Evolutionary conservation across 192 early-diverging fungal genomes (phyloP).

Genomic region (Coemansia sp.): DNA sequence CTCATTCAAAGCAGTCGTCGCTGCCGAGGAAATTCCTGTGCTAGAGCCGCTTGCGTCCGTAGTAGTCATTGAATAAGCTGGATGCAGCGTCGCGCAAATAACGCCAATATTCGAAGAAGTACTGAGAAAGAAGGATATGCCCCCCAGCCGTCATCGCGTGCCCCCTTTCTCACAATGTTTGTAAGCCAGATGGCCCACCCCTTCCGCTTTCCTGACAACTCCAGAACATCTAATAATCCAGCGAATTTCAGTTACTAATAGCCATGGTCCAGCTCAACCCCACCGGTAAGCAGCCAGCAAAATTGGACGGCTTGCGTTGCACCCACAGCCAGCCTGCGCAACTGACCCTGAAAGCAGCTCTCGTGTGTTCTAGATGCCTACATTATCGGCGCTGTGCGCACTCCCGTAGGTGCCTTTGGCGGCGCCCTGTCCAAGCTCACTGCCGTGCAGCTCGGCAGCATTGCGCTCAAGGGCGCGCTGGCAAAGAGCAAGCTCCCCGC

Average conservation of each 20-base stretch:
- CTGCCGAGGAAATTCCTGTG: neutral
- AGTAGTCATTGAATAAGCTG: neutral
- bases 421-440: constrained; percentile 84
- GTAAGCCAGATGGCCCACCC: no score
- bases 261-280: constrained; percentile 28
- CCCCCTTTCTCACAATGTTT: no score
- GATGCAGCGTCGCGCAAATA: neutral
- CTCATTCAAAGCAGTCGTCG: neutral
- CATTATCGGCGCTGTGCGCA: constrained; percentile 89
- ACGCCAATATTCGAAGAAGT: neutral
- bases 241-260: neutral
- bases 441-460: constrained; percentile 82
- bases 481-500: constrained; percentile 62
- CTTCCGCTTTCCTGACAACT: neutral
- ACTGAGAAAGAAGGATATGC: neutral
- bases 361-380: constrained; percentile 67
- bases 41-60: neutral
- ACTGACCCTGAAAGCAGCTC: neutral
- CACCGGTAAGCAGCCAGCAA: constrained; percentile 14
- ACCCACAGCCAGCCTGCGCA: neutral
- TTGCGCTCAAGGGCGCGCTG: constrained; percentile 80
- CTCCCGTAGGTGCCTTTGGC: constrained; percentile 90
- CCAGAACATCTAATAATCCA: neutral
- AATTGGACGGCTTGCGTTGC: neutral
- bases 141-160: no score